Conservation (phyloP, 352 stramenopile genomes). For the Pythium scleroteichum region DNA sequence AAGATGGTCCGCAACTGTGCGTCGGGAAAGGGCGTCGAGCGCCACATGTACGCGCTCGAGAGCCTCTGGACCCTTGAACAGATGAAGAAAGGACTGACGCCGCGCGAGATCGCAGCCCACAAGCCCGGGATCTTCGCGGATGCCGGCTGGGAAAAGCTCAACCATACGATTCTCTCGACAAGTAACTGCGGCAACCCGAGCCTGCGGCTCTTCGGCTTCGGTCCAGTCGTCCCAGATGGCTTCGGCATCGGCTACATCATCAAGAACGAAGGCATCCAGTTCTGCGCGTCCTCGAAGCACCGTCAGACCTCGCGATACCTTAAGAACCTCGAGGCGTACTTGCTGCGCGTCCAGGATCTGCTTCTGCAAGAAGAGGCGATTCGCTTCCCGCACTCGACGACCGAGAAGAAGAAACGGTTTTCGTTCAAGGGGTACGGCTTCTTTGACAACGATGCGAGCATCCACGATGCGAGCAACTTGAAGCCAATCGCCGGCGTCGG, state of each 20-base stretch:
- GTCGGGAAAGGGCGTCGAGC: conserved; percentile 91
- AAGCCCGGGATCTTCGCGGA: conserved; percentile 88
- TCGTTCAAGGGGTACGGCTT: conserved; percentile 82
- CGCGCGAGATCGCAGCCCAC: conserved; percentile 30
- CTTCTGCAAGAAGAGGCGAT: conserved; percentile 78
- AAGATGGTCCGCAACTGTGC: conserved; percentile 88
- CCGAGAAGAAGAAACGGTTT: conserved; percentile 39
- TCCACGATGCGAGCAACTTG: conserved; percentile 14
- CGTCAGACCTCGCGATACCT: conserved; percentile 83
- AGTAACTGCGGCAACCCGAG: conserved; percentile 97
- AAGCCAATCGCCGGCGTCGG: conserved; percentile 30
- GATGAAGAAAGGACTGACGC: conserved; percentile 27
- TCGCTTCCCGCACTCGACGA: conserved; percentile 68
- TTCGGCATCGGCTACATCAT: conserved; percentile 98
- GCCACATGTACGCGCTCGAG: conserved; percentile 94
- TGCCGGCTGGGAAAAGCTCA: conserved; percentile 88
- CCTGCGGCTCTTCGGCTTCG: conserved; percentile 93
- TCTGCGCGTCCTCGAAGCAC: conserved; percentile 83
- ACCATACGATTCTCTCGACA: conserved; percentile 95
- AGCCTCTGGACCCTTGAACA: conserved; percentile 79
- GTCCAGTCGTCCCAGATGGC: conserved; percentile 91
- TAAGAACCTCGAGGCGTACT: conserved; percentile 79
- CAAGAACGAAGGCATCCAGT: conserved; percentile 93
- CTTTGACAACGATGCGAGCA: conserved; percentile 48
- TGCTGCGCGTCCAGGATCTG: conserved; percentile 77